These are phyloP conservation scores for Gossypium gossypioides DNA, from an alignment of 441 rosid genomes.

Conservation along the genomic window DNA sequence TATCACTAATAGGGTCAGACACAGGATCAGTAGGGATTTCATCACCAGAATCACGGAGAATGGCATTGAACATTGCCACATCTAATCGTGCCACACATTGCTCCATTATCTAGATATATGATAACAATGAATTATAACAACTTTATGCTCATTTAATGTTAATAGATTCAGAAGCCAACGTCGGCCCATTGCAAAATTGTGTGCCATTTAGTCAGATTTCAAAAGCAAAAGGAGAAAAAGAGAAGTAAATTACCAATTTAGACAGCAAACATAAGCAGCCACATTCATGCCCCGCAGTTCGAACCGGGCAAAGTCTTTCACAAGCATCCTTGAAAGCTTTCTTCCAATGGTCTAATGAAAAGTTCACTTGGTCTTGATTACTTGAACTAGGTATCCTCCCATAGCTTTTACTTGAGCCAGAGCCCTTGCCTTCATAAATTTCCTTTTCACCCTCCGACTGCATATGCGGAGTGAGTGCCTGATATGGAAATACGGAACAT, in stretches of 20 bases:
- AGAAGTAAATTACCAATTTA: constrained; percentile 51
- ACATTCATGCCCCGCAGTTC: constrained; percentile 87
- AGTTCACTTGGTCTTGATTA: constrained; percentile 56
- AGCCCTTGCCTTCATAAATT: constrained; percentile 26
- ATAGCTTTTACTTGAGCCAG: constrained; percentile 37
- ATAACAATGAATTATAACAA: constrained; percentile 5
- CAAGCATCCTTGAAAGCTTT: constrained; percentile 83
- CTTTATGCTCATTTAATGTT: neutral
- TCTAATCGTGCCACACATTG: constrained; percentile 87
- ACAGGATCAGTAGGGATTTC: constrained; percentile 94
- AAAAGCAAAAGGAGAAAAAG: neutral
- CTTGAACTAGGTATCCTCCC: constrained; percentile 33
- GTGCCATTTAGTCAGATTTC: neutral
- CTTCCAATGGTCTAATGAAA: constrained; percentile 86
- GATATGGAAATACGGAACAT: constrained; percentile 24
- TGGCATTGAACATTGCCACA: constrained; percentile 95
- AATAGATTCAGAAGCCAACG: neutral
- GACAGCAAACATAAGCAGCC: constrained; percentile 71
- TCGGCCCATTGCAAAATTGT: neutral
- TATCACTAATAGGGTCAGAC: constrained; percentile 82
- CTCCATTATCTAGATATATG: constrained; percentile 67
- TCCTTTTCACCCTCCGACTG: constrained; percentile 48
- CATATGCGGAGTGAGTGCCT: constrained; percentile 93
- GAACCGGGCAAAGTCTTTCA: constrained; percentile 89
- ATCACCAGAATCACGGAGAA: constrained; percentile 81